These are phyloP conservation scores for Beauveria scarabaeidicola DNA, from an alignment of 2,329 filamentous ascomycete species.

Conservation along the genomic window DNA sequence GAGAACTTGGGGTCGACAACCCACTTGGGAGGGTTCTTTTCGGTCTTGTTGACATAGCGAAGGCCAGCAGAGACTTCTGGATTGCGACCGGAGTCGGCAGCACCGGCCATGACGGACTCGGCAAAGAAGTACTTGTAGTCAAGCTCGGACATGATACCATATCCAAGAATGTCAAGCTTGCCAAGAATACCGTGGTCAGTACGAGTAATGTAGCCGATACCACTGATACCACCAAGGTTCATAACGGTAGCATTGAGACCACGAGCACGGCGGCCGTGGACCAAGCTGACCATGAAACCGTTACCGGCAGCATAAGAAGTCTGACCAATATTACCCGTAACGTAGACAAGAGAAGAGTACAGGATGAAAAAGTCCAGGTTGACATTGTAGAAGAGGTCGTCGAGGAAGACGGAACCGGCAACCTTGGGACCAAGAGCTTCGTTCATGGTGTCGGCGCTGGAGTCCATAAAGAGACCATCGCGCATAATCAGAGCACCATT, in stretches of 20 bases:
- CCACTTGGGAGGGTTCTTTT: constrained; percentile 10
- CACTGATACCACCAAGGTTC: constrained; percentile 19
- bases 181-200: constrained; percentile 8
- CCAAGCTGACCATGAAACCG: constrained; percentile 27
- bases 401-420: constrained; percentile 24
- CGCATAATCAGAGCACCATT: constrained; percentile 29
- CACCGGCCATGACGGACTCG: constrained; percentile 14
- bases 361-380: constrained; percentile 34
- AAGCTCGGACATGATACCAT: constrained; percentile 15
- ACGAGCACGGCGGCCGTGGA: constrained; percentile 18
- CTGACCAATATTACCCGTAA: constrained; percentile 30
- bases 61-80: constrained; percentile 12
- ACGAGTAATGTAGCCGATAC: constrained; percentile 13
- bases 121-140: constrained; percentile 20
- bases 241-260: constrained; percentile 20
- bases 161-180: constrained; percentile 12
- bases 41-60: constrained; percentile 3
- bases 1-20: constrained; percentile 13
- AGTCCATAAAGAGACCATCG: constrained; percentile 25
- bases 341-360: constrained; percentile 28
- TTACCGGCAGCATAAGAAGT: constrained; percentile 30
- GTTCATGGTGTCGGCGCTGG: constrained; percentile 22
- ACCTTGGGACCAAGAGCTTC: constrained; percentile 29
- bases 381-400: constrained; percentile 22
- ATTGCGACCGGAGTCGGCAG: constrained; percentile 3